Conservation (phyloP, 345 rosid species). For the Gynandropsis gynandra region DNA sequence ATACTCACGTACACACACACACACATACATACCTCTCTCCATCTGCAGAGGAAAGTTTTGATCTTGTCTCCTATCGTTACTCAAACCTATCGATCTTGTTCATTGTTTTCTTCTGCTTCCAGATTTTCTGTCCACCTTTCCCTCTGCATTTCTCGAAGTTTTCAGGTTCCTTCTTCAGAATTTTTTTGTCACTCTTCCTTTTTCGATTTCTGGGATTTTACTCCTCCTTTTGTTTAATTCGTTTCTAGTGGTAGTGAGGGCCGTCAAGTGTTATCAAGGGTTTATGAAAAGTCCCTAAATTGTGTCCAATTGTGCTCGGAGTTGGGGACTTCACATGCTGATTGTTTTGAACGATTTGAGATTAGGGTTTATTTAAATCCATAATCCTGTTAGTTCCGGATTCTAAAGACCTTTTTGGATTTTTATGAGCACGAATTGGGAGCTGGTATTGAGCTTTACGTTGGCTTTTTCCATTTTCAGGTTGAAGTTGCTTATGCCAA, state of each 20-base stretch:
- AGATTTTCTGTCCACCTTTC: constrained; percentile 3
- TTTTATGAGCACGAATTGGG: constrained; percentile 1
- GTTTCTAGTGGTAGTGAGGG: background rate
- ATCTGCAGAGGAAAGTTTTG: constrained; percentile 41
- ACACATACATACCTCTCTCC: constrained; percentile 18
- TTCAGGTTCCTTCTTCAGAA: constrained; percentile 25
- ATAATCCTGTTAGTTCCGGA: too few relatives aligned
- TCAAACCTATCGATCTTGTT: constrained; percentile 32
- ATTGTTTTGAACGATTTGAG: background rate
- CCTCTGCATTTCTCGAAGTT: constrained; percentile 9
- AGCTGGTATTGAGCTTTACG: constrained; percentile 9
- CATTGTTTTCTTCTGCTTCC: constrained; percentile 29
- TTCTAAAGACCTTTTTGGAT: too few relatives aligned
- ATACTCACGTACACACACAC: constrained; percentile 2
- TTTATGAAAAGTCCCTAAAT: background rate
- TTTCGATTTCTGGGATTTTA: background rate
- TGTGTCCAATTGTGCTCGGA: background rate
- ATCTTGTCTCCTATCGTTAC: constrained; percentile 37
- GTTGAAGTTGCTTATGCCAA: constrained; percentile 15
- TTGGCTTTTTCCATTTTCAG: constrained; percentile 13
- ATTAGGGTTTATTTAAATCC: constrained; percentile 16
- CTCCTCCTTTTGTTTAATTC: too few relatives aligned
- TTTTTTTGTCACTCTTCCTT: background rate
- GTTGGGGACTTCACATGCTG: constrained; percentile 14
- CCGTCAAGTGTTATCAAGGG: background rate